phyloP scores from a whole-genome alignment of 2,329 filamentous ascomycete genomes.

The Penicillium hordei region DNA sequence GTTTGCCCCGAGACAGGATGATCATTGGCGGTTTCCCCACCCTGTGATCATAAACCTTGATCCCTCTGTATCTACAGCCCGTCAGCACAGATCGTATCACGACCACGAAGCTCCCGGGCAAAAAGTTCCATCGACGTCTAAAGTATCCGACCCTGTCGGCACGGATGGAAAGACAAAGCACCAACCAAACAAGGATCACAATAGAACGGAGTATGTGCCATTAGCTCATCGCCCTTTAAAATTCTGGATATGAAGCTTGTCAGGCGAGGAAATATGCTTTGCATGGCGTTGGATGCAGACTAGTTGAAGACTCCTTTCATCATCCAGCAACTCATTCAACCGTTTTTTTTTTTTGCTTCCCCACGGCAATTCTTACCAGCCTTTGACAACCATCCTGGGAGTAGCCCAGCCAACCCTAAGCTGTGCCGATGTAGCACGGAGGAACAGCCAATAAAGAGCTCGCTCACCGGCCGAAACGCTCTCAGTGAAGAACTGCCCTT shows the following conservation, averaged over 20 bases:
- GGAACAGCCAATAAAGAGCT: conserved; percentile 12
- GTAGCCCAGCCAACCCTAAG: conserved; percentile 16
- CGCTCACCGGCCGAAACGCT: conserved; percentile 19
- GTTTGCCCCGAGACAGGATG: not conserved
- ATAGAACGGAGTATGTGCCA: not conserved
- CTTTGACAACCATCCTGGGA: conserved; percentile 16
- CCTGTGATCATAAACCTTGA: conserved; percentile 16
- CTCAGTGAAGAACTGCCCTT: conserved; percentile 18
- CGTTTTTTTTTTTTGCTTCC: conserved; percentile 1
- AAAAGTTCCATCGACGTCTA: not conserved
- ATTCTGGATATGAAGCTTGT: conserved; percentile 5
- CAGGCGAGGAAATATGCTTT: conserved; percentile 15
- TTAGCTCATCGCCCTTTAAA: conserved; percentile 4
- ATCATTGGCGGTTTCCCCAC: conserved; percentile 11
- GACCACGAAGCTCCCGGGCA: conserved; percentile 7
- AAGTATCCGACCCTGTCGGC: conserved; percentile 5
- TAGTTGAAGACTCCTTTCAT: conserved; percentile 6
- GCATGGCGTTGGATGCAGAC: conserved; percentile 15
- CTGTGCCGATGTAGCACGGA: conserved; percentile 17
- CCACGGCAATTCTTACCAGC: conserved; percentile 8
- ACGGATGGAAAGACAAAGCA: conserved; percentile 7
- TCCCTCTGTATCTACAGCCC: conserved; percentile 13
- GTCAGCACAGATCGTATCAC: conserved; percentile 12
- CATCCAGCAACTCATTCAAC: not conserved
- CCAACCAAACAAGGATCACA: conserved; percentile 7